A percentile compares a stretch with the other conserved stretches of the same genome.
Conservation (phyloP, 176 grass and related monocot genomes). For the Tillandsia leiboldiana region DNA sequence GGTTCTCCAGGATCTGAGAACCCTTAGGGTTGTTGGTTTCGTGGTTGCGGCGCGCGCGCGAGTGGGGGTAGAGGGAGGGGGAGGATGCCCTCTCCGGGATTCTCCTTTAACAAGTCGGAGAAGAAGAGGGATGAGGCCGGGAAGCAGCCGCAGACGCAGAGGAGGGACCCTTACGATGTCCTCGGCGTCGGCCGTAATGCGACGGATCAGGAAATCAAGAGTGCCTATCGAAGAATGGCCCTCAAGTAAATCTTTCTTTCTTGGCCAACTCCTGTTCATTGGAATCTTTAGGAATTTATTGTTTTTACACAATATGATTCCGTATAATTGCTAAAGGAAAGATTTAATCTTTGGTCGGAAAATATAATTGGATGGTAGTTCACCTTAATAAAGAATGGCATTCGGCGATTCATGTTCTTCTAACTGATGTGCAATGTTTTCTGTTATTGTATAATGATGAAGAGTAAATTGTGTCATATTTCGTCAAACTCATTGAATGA, state of each 20-base stretch:
- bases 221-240: conserved; percentile 88
- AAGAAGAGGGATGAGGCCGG: conserved; percentile 40
- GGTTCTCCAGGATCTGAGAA: neutral
- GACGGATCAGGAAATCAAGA: conserved; percentile 95
- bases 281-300: neutral
- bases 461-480: too few species aligned
- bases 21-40: neutral
- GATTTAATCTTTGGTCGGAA: too few species aligned
- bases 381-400: too few species aligned
- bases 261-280: neutral
- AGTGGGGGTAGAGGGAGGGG: neutral
- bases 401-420: too few species aligned
- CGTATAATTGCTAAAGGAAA: too few species aligned
- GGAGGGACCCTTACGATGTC: conserved; percentile 89
- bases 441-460: too few species aligned
- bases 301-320: too few species aligned
- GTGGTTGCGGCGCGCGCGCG: neutral
- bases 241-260: conserved; percentile 58
- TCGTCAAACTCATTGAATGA: too few species aligned
- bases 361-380: too few species aligned
- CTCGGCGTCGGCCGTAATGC: conserved; percentile 70
- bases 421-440: too few species aligned
- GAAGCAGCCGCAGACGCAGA: conserved; percentile 31
- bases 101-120: conserved; percentile 66
- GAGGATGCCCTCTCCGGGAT: conserved; percentile 64